Evolutionary conservation across 2,329 filamentous ascomycete genomes (phyloP).

Genomic region (Dactylellina leptospora): DNA sequence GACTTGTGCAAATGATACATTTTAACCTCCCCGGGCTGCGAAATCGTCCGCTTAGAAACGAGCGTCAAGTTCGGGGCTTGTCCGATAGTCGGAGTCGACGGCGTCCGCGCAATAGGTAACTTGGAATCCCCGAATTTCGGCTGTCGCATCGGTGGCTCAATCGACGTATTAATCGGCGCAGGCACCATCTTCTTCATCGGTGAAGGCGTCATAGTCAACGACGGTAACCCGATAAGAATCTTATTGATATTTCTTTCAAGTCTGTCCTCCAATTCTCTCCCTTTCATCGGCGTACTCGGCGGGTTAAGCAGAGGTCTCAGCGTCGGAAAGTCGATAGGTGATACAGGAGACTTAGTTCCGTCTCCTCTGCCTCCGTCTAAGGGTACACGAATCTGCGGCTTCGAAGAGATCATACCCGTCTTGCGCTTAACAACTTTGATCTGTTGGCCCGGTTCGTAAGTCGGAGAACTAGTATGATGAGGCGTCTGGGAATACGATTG

Average conservation of each 20-base stretch:
- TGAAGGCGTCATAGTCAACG: slow-evolving; percentile 51
- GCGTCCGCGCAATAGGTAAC: slow-evolving; percentile 55
- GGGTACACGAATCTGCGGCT: slow-evolving; percentile 1
- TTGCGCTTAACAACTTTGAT: slow-evolving; percentile 54
- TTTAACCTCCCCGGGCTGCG: slow-evolving; percentile 72
- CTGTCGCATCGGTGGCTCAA: slow-evolving; percentile 32
- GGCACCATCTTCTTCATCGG: slow-evolving; percentile 49
- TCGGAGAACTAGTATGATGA: slow-evolving; percentile 20
- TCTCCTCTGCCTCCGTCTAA: not conserved
- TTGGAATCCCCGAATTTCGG: slow-evolving; percentile 61
- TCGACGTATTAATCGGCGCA: slow-evolving; percentile 32
- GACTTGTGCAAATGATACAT: slow-evolving; percentile 89
- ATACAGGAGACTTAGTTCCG: slow-evolving; percentile 25
- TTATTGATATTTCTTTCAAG: slow-evolving; percentile 56
- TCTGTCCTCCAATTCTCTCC: slow-evolving; percentile 49
- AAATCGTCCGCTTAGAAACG: slow-evolving; percentile 61
- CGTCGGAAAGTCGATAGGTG: slow-evolving; percentile 42
- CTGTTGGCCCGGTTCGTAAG: slow-evolving; percentile 25
- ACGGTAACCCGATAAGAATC: slow-evolving; percentile 55
- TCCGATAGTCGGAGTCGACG: slow-evolving; percentile 61
- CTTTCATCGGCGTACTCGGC: slow-evolving; percentile 50
- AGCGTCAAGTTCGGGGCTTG: slow-evolving; percentile 62
- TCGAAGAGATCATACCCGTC: slow-evolving; percentile 29
- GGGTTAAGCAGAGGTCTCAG: slow-evolving; percentile 27
- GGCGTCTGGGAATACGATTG: slow-evolving; percentile 1